Conservation (phyloP, 441 rosid species). For the Gossypium laxum region DNA sequence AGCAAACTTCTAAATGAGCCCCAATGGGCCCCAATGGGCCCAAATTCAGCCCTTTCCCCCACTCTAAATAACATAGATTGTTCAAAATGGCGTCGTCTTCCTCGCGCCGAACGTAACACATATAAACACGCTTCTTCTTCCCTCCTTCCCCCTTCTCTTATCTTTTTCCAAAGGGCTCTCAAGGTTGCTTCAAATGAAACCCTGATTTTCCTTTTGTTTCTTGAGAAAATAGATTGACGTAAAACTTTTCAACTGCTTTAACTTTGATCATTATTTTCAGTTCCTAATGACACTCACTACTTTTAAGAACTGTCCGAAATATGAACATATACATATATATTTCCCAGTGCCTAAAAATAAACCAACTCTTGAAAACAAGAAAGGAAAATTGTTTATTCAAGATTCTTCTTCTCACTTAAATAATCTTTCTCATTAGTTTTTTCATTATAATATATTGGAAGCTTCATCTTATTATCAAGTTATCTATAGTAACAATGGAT, state of each 20-base stretch:
- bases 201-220: conserved; percentile 10
- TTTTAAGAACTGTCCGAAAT: neutral
- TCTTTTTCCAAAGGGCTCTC: conserved; percentile 15
- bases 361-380: neutral
- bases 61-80: neutral
- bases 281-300: neutral
- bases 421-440: neutral
- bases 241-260: neutral
- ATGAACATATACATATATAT: neutral
- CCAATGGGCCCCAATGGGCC: neutral
- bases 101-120: neutral
- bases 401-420: neutral
- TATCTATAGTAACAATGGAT: neutral
- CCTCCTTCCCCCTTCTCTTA: neutral
- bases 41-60: neutral
- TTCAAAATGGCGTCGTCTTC: conserved; percentile 3
- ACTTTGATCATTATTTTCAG: neutral
- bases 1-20: neutral
- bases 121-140: conserved; percentile 1
- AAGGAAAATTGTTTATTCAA: neutral
- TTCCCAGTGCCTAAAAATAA: neutral
- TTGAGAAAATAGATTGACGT: conserved; percentile 7
- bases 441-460: neutral
- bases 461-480: neutral
- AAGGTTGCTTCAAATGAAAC: neutral